These are phyloP conservation scores for Curvularia sp. DNA, from an alignment of 2,329 filamentous ascomycete species.

Conservation along the genomic window DNA sequence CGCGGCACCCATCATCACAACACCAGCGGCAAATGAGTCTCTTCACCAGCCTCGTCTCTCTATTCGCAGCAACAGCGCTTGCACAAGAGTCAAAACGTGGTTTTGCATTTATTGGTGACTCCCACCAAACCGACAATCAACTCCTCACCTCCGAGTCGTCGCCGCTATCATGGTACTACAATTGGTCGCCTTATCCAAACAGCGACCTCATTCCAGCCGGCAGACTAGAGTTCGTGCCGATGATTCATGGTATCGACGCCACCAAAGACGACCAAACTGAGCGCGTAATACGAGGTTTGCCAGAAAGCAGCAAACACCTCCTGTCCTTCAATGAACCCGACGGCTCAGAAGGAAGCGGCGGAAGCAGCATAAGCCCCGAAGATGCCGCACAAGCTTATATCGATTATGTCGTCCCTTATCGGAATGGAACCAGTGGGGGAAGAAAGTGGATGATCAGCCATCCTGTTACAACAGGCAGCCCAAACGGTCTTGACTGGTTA, in stretches of 20 bases:
- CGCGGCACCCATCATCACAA: slow-evolving; percentile 4
- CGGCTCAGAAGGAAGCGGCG: slow-evolving; percentile 63
- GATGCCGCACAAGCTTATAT: slow-evolving; percentile 74
- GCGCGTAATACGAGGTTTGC: slow-evolving; percentile 66
- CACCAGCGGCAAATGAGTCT: slow-evolving; percentile 8
- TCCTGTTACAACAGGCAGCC: slow-evolving; percentile 71
- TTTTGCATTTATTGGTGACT: slow-evolving; percentile 70
- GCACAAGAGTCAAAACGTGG: slow-evolving; percentile 69
- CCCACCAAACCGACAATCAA: slow-evolving; percentile 65
- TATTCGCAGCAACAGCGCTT: slow-evolving; percentile 18
- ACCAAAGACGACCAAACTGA: slow-evolving; percentile 56
- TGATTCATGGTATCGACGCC: slow-evolving; percentile 72
- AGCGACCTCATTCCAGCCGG: slow-evolving; percentile 57
- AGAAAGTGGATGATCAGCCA: slow-evolving; percentile 69
- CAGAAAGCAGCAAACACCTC: slow-evolving; percentile 68
- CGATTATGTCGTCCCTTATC: slow-evolving; percentile 72
- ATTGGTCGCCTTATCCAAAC: slow-evolving; percentile 68
- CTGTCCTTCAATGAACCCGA: slow-evolving; percentile 84
- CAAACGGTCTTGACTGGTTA: slow-evolving; percentile 71
- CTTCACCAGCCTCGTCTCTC: slow-evolving; percentile 9
- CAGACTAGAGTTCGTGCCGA: slow-evolving; percentile 76
- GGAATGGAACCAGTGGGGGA: slow-evolving; percentile 54
- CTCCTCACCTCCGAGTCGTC: slow-evolving; percentile 66
- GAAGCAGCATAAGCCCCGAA: slow-evolving; percentile 67
- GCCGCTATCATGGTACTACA: slow-evolving; percentile 84